phyloP scores from a whole-genome alignment of 2,329 filamentous ascomycete genomes.

The Fusarium sp. region DNA sequence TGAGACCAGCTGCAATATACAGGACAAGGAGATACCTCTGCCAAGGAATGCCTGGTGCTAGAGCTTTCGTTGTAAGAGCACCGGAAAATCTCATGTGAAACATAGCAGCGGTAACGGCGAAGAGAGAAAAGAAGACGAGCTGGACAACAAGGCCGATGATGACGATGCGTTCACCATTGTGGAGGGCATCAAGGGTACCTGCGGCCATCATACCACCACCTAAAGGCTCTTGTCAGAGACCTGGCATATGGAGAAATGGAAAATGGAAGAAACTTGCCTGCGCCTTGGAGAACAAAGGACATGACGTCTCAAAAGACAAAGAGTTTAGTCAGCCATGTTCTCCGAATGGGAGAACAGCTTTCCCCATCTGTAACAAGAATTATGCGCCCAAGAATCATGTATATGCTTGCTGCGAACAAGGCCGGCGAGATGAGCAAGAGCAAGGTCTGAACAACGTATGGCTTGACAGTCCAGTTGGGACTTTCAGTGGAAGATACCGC shows the following conservation, averaged over 20 bases:
- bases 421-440: background rate
- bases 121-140: background rate
- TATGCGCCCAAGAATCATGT: background rate
- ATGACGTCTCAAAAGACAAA: background rate
- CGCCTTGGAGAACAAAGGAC: background rate
- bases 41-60: background rate
- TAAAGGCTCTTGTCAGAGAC: background rate
- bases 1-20: background rate
- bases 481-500: background rate
- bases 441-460: background rate
- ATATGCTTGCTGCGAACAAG: background rate
- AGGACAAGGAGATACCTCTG: background rate
- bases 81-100: background rate
- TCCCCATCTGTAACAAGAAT: background rate
- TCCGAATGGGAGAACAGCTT: background rate
- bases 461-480: background rate
- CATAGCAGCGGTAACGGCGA: background rate
- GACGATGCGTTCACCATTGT: background rate
- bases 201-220: background rate
- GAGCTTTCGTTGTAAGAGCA: background rate
- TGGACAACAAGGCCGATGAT: background rate
- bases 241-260: background rate
- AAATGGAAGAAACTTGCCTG: background rate
- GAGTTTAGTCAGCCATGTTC: background rate
- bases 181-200: background rate